phyloP scores from a whole-genome alignment of 2,329 filamentous ascomycete genomes.

The Volutella citrinella region DNA sequence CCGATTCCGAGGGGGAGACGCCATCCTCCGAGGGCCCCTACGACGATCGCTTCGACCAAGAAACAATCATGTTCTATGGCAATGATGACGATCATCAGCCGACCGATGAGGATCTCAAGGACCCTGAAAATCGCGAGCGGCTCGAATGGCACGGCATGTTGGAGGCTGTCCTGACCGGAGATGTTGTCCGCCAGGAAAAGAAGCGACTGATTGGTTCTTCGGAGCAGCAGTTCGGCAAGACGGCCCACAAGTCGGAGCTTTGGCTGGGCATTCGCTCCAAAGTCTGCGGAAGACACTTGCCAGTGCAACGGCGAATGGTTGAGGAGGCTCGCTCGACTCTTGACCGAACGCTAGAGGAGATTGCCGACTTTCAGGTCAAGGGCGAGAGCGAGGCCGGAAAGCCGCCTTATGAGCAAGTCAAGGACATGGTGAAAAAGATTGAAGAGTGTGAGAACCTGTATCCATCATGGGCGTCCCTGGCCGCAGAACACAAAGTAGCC shows the following conservation, averaged over 20 bases:
- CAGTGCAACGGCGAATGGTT: constrained; percentile 81
- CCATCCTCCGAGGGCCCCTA: constrained; percentile 80
- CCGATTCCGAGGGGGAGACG: constrained; percentile 87
- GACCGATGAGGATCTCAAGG: constrained; percentile 83
- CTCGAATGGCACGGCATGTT: constrained; percentile 99
- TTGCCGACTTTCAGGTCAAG: constrained; percentile 91
- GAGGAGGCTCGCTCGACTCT: constrained; percentile 77
- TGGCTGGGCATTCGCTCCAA: constrained; percentile 88
- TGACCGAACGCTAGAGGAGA: constrained; percentile 76
- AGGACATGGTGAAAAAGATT: constrained; percentile 85
- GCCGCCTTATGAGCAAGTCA: constrained; percentile 81
- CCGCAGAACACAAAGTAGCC: constrained; percentile 71
- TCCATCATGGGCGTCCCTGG: constrained; percentile 73
- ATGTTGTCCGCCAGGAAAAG: constrained; percentile 97
- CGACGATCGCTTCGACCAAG: constrained; percentile 86
- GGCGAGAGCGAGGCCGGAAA: constrained; percentile 90
- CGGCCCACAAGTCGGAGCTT: constrained; percentile 73
- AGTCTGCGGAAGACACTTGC: constrained; percentile 76
- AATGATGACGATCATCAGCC: constrained; percentile 88
- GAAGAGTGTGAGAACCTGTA: constrained; percentile 85
- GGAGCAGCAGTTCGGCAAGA: constrained; percentile 54
- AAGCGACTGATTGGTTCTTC: constrained; percentile 82
- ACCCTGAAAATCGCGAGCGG: constrained; percentile 82
- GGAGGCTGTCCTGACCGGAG: constrained; percentile 89
- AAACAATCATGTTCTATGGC: constrained; percentile 88